Evolutionary conservation across 805 yeast genomes (phyloP), one percentile per base, ranked within the genome.

Genomic region (Ogataea trehaloabstinens): DNA sequence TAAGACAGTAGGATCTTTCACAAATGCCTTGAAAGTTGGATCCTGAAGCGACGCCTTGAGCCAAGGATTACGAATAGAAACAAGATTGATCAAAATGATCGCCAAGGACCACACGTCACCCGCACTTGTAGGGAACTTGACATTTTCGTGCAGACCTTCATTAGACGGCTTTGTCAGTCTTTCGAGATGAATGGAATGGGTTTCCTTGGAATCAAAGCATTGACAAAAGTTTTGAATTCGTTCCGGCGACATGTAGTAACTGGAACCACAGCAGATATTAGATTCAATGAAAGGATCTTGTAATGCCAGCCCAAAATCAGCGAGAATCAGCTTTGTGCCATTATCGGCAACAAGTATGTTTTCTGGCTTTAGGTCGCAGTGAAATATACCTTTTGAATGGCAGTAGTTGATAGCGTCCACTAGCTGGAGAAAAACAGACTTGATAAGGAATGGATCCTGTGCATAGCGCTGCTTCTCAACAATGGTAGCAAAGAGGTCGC

Each of bases 321-420:
- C 91, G 44, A 82, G 69, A 46, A 73, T 75, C 40, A 83, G 67
- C 39, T 66, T 71, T 38, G 71, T 58, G 42, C 80, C 87, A 51
- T 74, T 70, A 55, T 62, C 61, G 10, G 77, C 71, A 35, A 89
- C 79, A 53, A 93, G 68, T 40, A 93, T 76, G 66, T 93, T 93
- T 61, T 93, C 98, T 5, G 99, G 99, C 67, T 93, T 93, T 48
- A 90, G 78, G 63, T 90, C 98, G 57, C 97, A 85, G 60, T 90
- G 98, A 59, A 81, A 91, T 25, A 91, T 78, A n/a, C 85, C 82
- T 45, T 75, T 77, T 2, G 82, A 71, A 61, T 91, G 97, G 55
- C 95, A 85, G 64, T 82, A 85, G 45, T 78, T 76, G 37, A 90
- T 73, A 3, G 90, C 96, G 45, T 89, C 85, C 30, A 91, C 70